These are phyloP conservation scores for Saccharomycopsis sp. DNA, from an alignment of 805 yeast species.

Conservation along the genomic window DNA sequence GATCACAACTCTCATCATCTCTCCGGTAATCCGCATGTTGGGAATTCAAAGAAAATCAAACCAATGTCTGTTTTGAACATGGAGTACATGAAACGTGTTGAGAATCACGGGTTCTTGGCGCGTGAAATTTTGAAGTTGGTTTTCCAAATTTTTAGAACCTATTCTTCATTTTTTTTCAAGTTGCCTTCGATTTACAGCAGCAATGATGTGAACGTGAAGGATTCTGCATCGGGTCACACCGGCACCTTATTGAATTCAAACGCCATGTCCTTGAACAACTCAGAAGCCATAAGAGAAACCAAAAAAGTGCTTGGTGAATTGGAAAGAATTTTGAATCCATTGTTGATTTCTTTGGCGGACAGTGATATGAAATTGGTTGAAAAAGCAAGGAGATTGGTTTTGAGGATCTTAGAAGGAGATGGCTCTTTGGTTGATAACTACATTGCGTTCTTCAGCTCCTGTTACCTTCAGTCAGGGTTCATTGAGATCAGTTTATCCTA, in stretches of 20 bases:
- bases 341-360: constrained; percentile 17
- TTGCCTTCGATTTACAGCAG: constrained; percentile 14
- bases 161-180: constrained; percentile 14
- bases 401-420: constrained; percentile 16
- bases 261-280: not conserved
- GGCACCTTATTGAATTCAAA: no score
- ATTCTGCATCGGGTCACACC: not conserved
- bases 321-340: constrained; percentile 14
- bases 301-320: constrained; percentile 10
- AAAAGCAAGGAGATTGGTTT: constrained; percentile 12
- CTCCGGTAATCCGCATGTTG: no score
- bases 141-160: constrained; percentile 16
- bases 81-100: constrained; percentile 15
- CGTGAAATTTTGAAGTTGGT: constrained; percentile 19
- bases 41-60: no score
- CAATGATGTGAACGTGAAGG: not conserved
- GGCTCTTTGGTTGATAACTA: constrained; percentile 5
- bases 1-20: no score
- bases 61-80: constrained; percentile 8
- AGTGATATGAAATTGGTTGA: constrained; percentile 17
- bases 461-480: constrained; percentile 19
- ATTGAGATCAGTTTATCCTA: constrained; percentile 12
- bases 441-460: constrained; percentile 15
- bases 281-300: constrained; percentile 7
- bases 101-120: constrained; percentile 16